Evolutionary conservation across 148 eudicot genomes (phyloP).

Genomic region (Gaultheria prostrata): DNA sequence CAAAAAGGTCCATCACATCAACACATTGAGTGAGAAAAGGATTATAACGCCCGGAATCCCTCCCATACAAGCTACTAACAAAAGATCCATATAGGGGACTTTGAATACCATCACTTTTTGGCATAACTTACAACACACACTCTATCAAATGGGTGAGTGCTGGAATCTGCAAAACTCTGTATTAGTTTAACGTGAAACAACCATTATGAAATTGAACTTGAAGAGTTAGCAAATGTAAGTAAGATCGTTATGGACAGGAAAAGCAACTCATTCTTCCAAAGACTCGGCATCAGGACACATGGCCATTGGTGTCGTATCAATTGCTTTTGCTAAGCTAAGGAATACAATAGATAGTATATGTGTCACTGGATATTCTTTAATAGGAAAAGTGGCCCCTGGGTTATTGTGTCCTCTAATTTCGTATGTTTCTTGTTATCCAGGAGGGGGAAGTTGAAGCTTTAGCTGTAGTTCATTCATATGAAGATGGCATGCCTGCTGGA

Average conservation of each 20-base stretch:
- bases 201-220: not conserved
- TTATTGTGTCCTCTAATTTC: not conserved
- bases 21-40: not conserved
- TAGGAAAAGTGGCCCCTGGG: not conserved
- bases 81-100: not conserved
- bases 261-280: not conserved
- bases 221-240: not conserved
- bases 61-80: not conserved
- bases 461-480: constrained; percentile 82
- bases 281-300: not conserved
- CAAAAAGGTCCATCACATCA: not conserved
- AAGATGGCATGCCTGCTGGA: constrained; percentile 79
- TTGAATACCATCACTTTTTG: not conserved
- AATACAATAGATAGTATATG: not conserved
- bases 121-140: not conserved
- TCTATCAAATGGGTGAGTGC: not conserved
- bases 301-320: not conserved
- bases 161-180: not conserved
- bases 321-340: not conserved
- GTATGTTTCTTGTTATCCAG: constrained; percentile 31
- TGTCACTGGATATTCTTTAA: not conserved
- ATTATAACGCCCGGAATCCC: not conserved
- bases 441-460: constrained; percentile 86
- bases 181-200: not conserved
- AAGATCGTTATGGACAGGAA: not conserved